Evolutionary conservation across 2,329 filamentous ascomycete genomes (phyloP).

Genomic region (Diaporthe citrichinensis): DNA sequence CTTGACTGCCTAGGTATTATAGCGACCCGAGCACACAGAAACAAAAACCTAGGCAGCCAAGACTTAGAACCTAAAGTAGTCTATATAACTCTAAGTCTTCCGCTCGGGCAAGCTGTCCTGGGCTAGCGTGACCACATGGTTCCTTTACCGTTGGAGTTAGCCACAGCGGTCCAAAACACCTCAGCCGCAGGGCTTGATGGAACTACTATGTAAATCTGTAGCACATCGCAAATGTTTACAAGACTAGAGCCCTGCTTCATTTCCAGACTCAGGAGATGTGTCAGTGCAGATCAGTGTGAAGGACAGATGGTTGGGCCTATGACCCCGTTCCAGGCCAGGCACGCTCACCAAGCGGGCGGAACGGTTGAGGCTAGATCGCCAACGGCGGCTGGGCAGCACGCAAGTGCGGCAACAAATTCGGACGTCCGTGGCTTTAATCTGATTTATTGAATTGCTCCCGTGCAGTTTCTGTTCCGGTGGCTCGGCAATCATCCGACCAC

Average conservation of each 20-base stretch:
- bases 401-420: neutral
- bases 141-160: neutral
- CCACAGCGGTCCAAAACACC: neutral
- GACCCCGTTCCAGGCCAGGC: neutral
- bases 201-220: no score
- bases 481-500: constrained; percentile 1
- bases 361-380: neutral
- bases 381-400: constrained; percentile 1
- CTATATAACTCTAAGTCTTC: neutral
- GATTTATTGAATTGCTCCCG: neutral
- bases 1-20: no score
- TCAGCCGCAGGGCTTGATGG: no score
- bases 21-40: neutral
- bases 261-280: neutral
- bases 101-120: neutral
- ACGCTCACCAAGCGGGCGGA: neutral
- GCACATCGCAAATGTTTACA: no score
- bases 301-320: neutral
- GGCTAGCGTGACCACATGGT: neutral
- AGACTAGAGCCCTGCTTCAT: no score
- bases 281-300: neutral
- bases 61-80: neutral
- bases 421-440: neutral
- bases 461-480: neutral
- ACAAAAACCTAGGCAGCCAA: neutral